Conservation (phyloP, 805 yeast species). For the Brettanomyces bruxellensis region DNA sequence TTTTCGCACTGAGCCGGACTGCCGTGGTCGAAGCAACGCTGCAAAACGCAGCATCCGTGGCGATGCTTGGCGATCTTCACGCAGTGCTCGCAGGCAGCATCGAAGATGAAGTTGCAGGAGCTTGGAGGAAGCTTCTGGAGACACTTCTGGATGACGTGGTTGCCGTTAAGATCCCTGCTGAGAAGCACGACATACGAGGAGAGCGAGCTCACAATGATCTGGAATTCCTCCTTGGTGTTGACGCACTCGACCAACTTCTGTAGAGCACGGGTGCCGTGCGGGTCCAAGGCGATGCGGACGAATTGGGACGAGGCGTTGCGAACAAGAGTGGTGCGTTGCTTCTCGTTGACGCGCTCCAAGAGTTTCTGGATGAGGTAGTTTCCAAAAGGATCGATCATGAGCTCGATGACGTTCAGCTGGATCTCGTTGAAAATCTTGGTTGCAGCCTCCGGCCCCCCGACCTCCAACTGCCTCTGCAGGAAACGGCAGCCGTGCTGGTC, state of each 20-base stretch:
- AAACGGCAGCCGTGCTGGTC: slow-evolving; percentile 97
- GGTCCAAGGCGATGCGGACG: slow-evolving; percentile 76
- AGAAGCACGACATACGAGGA: slow-evolving; percentile 64
- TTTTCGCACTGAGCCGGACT: slow-evolving; percentile 56
- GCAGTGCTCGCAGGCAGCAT: slow-evolving; percentile 68
- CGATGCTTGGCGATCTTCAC: slow-evolving; percentile 85
- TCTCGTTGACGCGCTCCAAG: slow-evolving; percentile 62
- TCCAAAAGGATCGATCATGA: slow-evolving; percentile 97
- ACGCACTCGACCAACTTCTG: slow-evolving; percentile 87
- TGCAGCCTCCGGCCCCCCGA: slow-evolving; percentile 51
- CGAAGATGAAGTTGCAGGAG: slow-evolving; percentile 84
- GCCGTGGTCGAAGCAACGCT: slow-evolving; percentile 91
- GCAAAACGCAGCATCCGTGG: slow-evolving; percentile 96
- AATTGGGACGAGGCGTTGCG: slow-evolving; percentile 64
- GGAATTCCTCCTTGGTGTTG: slow-evolving; percentile 60
- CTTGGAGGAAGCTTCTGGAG: slow-evolving; percentile 58
- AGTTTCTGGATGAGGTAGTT: slow-evolving; percentile 89
- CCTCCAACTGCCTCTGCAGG: slow-evolving; percentile 77
- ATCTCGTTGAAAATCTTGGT: slow-evolving; percentile 76
- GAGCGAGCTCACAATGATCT: slow-evolving; percentile 30
- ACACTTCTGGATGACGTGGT: slow-evolving; percentile 93
- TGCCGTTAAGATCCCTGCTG: slow-evolving; percentile 88
- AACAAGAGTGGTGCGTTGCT: slow-evolving; percentile 63
- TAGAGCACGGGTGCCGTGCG: slow-evolving; percentile 93
- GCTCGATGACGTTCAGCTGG: slow-evolving; percentile 64